phyloP scores from a whole-genome alignment of 495 filamentous ascomycete species.

The Aspergillus kassunensis region DNA sequence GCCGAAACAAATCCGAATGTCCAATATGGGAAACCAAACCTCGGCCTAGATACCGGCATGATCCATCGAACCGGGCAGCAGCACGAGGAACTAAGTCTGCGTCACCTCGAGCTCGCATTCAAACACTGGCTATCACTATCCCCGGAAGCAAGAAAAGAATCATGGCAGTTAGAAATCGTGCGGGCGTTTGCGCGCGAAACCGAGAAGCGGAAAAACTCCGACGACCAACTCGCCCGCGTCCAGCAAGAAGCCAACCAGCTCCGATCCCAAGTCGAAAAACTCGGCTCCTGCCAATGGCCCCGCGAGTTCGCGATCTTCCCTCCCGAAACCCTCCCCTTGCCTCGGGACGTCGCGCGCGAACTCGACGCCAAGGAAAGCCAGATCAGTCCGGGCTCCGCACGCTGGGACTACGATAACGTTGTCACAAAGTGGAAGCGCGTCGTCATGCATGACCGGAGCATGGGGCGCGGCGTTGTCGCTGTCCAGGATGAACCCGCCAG shows the following conservation, averaged over 20 bases:
- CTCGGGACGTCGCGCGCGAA: slow-evolving; percentile 42
- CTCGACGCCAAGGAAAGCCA: slow-evolving; percentile 35
- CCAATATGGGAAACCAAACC: slow-evolving; percentile 23
- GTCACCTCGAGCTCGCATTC: slow-evolving; percentile 68
- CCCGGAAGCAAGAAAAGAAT: slow-evolving; percentile 51
- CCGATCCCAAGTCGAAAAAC: slow-evolving; percentile 62
- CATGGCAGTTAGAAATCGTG: slow-evolving; percentile 76
- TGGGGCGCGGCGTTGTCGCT: slow-evolving; percentile 40
- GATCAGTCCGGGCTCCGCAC: slow-evolving; percentile 31
- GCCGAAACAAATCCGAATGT: slow-evolving; percentile 23
- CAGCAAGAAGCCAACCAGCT: slow-evolving; percentile 72
- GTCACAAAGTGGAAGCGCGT: slow-evolving; percentile 56
- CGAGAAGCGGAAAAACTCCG: slow-evolving; percentile 59
- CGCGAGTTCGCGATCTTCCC: slow-evolving; percentile 65
- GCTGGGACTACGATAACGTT: slow-evolving; percentile 55
- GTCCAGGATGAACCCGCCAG: slow-evolving; percentile 21
- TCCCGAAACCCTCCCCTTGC: slow-evolving; percentile 58
- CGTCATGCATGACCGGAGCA: slow-evolving; percentile 47
- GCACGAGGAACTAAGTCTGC: slow-evolving; percentile 54
- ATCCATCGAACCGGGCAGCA: slow-evolving; percentile 48
- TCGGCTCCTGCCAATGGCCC: slow-evolving; percentile 65
- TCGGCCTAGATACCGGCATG: slow-evolving; percentile 33
- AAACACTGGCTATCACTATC: slow-evolving; percentile 64
- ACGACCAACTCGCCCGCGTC: slow-evolving; percentile 56
- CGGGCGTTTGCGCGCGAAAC: slow-evolving; percentile 66